phyloP scores from a whole-genome alignment of 345 rosid species.

The Eucalyptus tenuipes region DNA sequence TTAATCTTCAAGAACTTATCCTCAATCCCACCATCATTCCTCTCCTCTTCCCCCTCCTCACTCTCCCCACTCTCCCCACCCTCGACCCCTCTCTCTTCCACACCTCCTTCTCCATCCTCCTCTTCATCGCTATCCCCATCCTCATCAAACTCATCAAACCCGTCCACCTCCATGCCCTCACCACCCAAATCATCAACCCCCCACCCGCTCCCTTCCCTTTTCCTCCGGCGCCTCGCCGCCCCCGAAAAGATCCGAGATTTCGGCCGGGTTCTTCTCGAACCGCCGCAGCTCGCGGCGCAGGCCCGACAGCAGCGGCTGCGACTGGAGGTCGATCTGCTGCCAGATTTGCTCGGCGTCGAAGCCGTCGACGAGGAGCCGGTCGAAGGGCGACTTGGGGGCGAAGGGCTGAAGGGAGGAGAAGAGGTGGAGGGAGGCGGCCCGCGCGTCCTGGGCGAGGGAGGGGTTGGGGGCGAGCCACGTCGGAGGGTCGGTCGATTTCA shows the following conservation, averaged over 20 bases:
- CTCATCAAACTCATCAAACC: slow-evolving; percentile 14
- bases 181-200: slow-evolving; percentile 17
- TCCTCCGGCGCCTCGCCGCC: not conserved
- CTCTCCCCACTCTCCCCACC: not conserved
- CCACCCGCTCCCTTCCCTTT: not conserved
- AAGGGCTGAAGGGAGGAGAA: slow-evolving; percentile 44
- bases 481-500: slow-evolving; percentile 63
- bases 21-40: slow-evolving; percentile 37
- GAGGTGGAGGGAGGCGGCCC: slow-evolving; percentile 47
- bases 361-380: slow-evolving; percentile 55
- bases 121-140: slow-evolving; percentile 4
- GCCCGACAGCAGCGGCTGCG: slow-evolving; percentile 43
- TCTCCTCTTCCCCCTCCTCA: slow-evolving; percentile 2
- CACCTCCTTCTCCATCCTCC: slow-evolving; percentile 1
- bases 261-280: slow-evolving; percentile 49
- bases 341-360: slow-evolving; percentile 92
- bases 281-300: slow-evolving; percentile 44
- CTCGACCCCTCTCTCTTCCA: not conserved
- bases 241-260: slow-evolving; percentile 18
- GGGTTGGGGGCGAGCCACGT: slow-evolving; percentile 53
- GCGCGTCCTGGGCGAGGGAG: slow-evolving; percentile 32
- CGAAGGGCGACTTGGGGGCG: slow-evolving; percentile 57
- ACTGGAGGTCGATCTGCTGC: slow-evolving; percentile 86
- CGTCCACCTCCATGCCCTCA: slow-evolving; percentile 15
- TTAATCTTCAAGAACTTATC: slow-evolving; percentile 74